Percentiles rank a stretch among this genome's conserved stretches.
Evolutionary conservation across 495 filamentous ascomycete genomes (phyloP).

Genomic region (Astrocystis sublimbata): DNA sequence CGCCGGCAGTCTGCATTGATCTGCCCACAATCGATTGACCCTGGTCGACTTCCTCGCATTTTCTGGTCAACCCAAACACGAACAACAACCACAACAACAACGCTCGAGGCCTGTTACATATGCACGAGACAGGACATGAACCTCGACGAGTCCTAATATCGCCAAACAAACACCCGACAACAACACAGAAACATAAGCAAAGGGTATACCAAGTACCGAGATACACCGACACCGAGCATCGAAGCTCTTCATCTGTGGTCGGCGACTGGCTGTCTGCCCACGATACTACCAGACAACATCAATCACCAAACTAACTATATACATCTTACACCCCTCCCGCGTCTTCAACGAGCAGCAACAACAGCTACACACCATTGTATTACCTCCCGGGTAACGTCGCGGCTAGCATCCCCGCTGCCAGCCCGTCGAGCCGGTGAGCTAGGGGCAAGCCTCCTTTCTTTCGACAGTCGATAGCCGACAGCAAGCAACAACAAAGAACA

Average conservation of each 20-base stretch:
- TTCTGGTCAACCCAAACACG: too few relatives aligned
- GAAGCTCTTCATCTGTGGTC: background rate
- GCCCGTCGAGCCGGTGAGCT: background rate
- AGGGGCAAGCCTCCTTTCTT: background rate
- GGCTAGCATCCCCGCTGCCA: conserved; percentile 1
- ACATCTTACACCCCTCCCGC: background rate
- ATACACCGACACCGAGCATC: background rate
- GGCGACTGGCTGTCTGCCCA: background rate
- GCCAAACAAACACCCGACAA: background rate
- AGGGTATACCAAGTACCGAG: too few relatives aligned
- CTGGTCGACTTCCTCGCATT: conserved; percentile 11
- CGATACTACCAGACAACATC: too few relatives aligned
- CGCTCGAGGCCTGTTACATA: background rate
- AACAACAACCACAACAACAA: background rate
- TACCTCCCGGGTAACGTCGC: background rate
- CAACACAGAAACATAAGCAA: too few relatives aligned
- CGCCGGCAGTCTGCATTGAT: conserved; percentile 11
- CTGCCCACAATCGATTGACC: conserved; percentile 20
- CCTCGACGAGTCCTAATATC: background rate
- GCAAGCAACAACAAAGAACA: background rate
- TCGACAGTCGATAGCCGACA: too few relatives aligned
- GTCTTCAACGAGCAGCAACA: background rate
- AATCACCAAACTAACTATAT: too few relatives aligned
- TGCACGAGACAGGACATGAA: background rate
- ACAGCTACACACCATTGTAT: background rate